A percentile compares a stretch with the other conserved stretches of the same genome.
These are phyloP conservation scores for Gossypium aridum DNA, from an alignment of 441 rosid genomes.

Conservation along the genomic window DNA sequence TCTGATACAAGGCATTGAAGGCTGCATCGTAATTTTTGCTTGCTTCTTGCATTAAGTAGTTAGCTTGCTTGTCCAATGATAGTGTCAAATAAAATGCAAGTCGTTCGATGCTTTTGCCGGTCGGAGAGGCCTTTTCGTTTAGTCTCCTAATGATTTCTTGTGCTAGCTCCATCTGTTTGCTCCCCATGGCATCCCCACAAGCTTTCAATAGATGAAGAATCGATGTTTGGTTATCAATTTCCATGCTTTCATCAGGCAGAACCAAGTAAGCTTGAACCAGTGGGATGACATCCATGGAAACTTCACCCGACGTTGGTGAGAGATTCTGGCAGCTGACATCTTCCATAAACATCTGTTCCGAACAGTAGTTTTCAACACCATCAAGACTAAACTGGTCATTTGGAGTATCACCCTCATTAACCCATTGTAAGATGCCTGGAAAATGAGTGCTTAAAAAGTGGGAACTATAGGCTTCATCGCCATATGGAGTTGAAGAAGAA, in stretches of 20 bases:
- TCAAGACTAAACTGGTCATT: slow-evolving; percentile 14
- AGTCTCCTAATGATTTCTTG: slow-evolving; percentile 17
- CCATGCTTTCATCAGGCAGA: slow-evolving; percentile 22
- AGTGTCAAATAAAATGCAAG: slow-evolving; percentile 25
- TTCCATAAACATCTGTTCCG: not conserved
- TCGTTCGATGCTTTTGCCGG: slow-evolving; percentile 22
- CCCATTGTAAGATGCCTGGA: slow-evolving; percentile 7
- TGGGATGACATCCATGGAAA: not conserved
- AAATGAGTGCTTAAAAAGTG: not conserved
- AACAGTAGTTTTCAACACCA: not conserved
- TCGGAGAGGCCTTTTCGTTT: slow-evolving; percentile 23
- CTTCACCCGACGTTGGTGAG: slow-evolving; percentile 9
- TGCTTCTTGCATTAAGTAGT: slow-evolving; percentile 25
- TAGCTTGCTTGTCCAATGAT: slow-evolving; percentile 21
- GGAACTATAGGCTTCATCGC: not conserved
- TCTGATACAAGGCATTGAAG: slow-evolving; percentile 31
- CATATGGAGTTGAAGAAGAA: slow-evolving; percentile 10
- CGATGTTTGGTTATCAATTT: slow-evolving; percentile 20
- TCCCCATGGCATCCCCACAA: slow-evolving; percentile 33
- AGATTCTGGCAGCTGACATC: slow-evolving; percentile 12
- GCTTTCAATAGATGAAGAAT: slow-evolving; percentile 31
- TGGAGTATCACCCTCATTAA: not conserved
- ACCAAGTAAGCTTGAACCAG: slow-evolving; percentile 9
- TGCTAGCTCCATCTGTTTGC: slow-evolving; percentile 21
- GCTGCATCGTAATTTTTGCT: slow-evolving; percentile 26